phyloP scores from a whole-genome alignment of 2,329 filamentous ascomycete species.

The Pseudopithomyces chartarum region DNA sequence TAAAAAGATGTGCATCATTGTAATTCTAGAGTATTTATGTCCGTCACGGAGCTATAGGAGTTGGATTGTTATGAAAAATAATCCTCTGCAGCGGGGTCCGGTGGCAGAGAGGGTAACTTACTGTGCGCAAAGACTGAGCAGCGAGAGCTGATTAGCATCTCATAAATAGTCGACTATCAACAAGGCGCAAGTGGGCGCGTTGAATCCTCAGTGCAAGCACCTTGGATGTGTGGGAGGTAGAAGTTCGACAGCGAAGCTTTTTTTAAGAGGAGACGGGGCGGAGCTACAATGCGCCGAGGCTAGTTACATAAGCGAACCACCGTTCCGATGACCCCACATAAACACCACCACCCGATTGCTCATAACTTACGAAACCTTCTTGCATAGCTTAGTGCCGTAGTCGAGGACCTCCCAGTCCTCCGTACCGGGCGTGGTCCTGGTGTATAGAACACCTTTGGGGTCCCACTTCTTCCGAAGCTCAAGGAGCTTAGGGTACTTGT shows the following conservation, averaged over 20 bases:
- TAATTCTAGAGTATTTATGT: constrained; percentile 61
- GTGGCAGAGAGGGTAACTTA: constrained; percentile 8
- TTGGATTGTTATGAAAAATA: constrained; percentile 60
- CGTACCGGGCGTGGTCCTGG: constrained; percentile 40
- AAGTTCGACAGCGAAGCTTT: background rate
- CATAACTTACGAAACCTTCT: constrained; percentile 17
- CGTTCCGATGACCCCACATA: background rate
- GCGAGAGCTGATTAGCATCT: background rate
- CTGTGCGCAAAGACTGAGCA: constrained; percentile 2
- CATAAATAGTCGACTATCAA: background rate
- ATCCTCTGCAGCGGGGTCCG: constrained; percentile 47
- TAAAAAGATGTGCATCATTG: constrained; percentile 52
- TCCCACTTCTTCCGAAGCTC: constrained; percentile 40
- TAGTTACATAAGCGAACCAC: background rate
- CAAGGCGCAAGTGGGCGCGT: constrained; percentile 9
- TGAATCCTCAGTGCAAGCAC: background rate
- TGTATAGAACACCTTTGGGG: constrained; percentile 41
- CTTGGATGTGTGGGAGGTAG: background rate
- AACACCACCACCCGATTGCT: too few relatives aligned
- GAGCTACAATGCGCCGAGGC: constrained; percentile 3
- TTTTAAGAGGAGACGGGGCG: constrained; percentile 4
- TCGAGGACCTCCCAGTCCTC: constrained; percentile 42
- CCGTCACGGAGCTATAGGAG: constrained; percentile 61
- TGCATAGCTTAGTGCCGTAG: constrained; percentile 42
- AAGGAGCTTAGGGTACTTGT: constrained; percentile 39